Base-by-base conservation (phyloP, 805 yeast genomes). In the Yarrowia sp. region DNA sequence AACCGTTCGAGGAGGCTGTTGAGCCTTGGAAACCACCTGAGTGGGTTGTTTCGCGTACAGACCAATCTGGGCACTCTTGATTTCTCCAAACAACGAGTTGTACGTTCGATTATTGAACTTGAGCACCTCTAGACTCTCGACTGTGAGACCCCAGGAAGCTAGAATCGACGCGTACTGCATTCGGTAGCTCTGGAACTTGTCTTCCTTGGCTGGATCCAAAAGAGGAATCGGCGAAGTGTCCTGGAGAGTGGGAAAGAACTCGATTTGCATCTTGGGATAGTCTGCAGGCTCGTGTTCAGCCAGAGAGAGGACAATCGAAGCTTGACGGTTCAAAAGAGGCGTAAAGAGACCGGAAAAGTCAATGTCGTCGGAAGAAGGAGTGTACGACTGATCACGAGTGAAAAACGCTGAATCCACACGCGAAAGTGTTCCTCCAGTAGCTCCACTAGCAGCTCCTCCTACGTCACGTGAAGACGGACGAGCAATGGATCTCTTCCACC, bases 101-200 rank as follows among this genome's bases (percentile, higher is more conserved):
- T 52, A 51, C 14, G 54, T n/a, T n/a, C 66, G 14, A 33, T 81
- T 82, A 70, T 87, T 88, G 77, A 84, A 83, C 75, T 92, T 91
- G 65, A 90, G 73, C 11, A 92, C 82, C 70, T 92, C 92, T 30
- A 90, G 85, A 46, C 97, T 76, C 68, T 87, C 84, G n/a, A 89
- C 81, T 0, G 92, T 89, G 19, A 92, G 78, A 0, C 95, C 96
- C 98, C 98, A 93, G 35, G 82, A 75, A 70, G 83, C 89, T 14
- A 92, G 77, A 71, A 92, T 80, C 19, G 87, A 83, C 0, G 97
- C 92, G 73, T 93, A 92, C 68, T 86, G 87, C 21, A 82, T 80
- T 41, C 97, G 74, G 71, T 84, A 82, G 64, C 70, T 58, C 44
- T 71, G 73, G 49, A 83, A 74, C 54, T 78, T 78, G 1, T 72